Evolutionary conservation across 225 moss, liverwort and hornwort species (phyloP), one percentile per base, ranked within the genome.

Genomic region (Straminergon stramineum): DNA sequence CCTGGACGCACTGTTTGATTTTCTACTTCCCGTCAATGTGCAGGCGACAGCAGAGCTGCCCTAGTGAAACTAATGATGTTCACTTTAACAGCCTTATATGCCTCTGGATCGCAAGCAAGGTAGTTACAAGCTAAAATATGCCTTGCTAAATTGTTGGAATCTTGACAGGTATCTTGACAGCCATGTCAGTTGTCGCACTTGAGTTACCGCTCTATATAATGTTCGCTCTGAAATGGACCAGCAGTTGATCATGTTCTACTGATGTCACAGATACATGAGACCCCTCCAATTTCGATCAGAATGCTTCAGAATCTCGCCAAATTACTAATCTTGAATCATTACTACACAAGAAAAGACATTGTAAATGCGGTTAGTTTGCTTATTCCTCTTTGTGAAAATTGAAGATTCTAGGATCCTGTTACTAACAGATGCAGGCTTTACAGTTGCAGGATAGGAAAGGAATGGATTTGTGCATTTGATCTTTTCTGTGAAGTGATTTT

Each of bases 81-180:
- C 92, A 94, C 75, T 87, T 96, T 28, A 82, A 88, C 82, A 92
- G 92, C 76, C 86, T 96, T 30, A 87, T 94, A 70, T 86, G 92
- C 82, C 92, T 94, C 75, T 94, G 94, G 93, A 93, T 93, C 73
- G 93, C 93, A 71, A 94, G 91, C 87, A 96, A 96, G 96, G 94
- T 95, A 83, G 55, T 84, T 41, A 19, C 61, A 60, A 69, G 62
- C 51, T 82, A 31, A 41, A 61, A 37, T 37, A 48, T 66, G 67
- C 82, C 76, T 75, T 58, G 41, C 81, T n/a, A 52, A 26, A 31
- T n/a, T n/a, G n/a, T 56, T 67, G 68, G 62, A 76, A 20, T 75
- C 68, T 69, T 41, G 58, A 58, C 56, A 43, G 32, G 62, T 84
- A 63, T 48, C 26, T n/a, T 15, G 30, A 61, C 37, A 16, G 24